Conservation (phyloP, 78 protist species). For the Dictyostelium capitatum region DNA sequence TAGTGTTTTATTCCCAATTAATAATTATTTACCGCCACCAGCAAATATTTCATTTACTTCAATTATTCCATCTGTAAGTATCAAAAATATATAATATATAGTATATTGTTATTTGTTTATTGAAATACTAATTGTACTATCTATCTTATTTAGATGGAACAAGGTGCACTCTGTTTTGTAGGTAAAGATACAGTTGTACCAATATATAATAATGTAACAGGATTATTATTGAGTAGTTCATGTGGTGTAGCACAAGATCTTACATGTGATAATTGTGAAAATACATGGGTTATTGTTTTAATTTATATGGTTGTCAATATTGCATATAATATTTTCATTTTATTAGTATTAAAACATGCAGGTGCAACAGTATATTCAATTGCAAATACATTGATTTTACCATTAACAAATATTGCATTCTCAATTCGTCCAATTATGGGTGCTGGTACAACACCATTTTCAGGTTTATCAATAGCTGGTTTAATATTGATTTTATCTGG, state of each 20-base stretch:
- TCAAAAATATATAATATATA: background rate
- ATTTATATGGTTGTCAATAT: conserved; percentile 54
- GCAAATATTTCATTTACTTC: conserved; percentile 22
- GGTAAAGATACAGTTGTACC: background rate
- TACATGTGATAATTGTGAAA: conserved; percentile 45
- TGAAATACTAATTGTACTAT: too few species aligned
- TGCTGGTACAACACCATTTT: conserved; percentile 9
- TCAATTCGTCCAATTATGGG: conserved; percentile 26
- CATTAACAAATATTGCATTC: conserved; percentile 54
- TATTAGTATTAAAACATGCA: conserved; percentile 53
- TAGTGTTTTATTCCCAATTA: conserved; percentile 60
- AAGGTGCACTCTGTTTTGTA: conserved; percentile 50
- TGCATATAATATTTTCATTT: conserved; percentile 56
- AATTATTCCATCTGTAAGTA: conserved; percentile 25
- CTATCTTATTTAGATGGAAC: background rate
- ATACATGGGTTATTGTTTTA: conserved; percentile 47
- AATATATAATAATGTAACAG: background rate
- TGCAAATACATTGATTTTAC: conserved; percentile 70
- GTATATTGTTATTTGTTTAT: background rate
- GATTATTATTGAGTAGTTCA: background rate
- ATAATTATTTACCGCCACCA: conserved; percentile 36
- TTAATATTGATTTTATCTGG: conserved; percentile 36
- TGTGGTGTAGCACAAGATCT: background rate
- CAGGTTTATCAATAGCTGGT: conserved; percentile 41
- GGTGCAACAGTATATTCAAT: conserved; percentile 76